Base-by-base conservation (phyloP, 1,284 basidiomycete genomes). In the Boletus holoroseus region DNA sequence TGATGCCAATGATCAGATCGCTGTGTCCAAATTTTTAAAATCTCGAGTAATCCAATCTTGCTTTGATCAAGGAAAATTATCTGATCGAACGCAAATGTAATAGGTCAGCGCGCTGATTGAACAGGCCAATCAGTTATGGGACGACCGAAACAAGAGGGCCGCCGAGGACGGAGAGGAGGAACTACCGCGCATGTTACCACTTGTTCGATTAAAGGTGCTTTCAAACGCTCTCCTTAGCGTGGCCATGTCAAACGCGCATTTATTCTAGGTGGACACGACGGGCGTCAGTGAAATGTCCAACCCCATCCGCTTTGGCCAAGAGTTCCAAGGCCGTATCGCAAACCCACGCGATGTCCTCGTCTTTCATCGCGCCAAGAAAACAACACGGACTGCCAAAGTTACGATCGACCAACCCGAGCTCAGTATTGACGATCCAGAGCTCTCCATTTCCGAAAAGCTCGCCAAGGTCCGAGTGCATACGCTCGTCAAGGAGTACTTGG, bases 301-400 rank as follows among this genome's bases (percentile, higher is more conserved):
- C 68, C 91, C 94, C 12, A 88, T 95, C 44, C 87, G 95, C 7
- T 97, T 99, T 66, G 95, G 96, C 0, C 94, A 96, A 68, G 92
- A 96, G 66, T 98, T 96, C 68, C 80, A 86, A 53, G 92, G 91
- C 2, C 81, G 81, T 20, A 82, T 99, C 13, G 96, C 95, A 9
- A 99, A 99, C 65, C 94, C 95, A 6, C 82, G 91, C 35, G 94
- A 98, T 62, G 81, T 95, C 26, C 80, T 99, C 27, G 78, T 92
- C 41, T 97, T 97, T 71, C 87, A 94, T 66, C 83, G 90, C 16
- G 79, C 85, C 41, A 94, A 90, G 68, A 87, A 85, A 62, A 24
- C 55, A 7, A 40, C 62, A 5, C 66, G 63, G 18, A 35, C 55
- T 1, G 62, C 72, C 24, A 85, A 83, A 58, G 79, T 84, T 24